Base-by-base conservation (phyloP, 2,329 filamentous ascomycete genomes). In the Trichoderma gracile region DNA sequence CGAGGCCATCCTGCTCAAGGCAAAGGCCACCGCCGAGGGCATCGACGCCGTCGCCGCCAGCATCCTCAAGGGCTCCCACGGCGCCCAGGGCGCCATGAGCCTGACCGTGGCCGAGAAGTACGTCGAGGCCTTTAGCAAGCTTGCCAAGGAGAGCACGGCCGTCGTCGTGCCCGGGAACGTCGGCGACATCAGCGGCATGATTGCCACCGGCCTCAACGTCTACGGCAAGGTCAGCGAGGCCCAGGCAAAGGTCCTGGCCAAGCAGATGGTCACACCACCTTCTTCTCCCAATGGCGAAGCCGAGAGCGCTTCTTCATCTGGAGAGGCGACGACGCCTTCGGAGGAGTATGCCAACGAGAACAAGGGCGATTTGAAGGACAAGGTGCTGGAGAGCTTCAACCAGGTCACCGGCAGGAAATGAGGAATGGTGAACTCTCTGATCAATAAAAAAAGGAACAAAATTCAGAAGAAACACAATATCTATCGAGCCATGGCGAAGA, bases 111-210 rank as follows among this genome's bases (percentile, higher is more conserved):
- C 95, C 0, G 95, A 99, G 84, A 97, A 97, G 79, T 99, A 99
- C 72, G 95, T 99, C 59, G 94, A 96, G 52, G 95, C 95, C 4
- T 99, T 98, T 73, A 89, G 86, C 70, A 92, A 93, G 74, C 82
- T 99, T 70, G 95, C 95, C 57, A 95, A 94, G 79, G 93, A 99
- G 81, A 92, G 95, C 71, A 99, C 95, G 3, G 91, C 93, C 5
- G 90, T 99, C 30, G 92, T 99, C 21, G 93, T 99, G 15, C 95
- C 95, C 0, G 95, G 95, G 12, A 98, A 99, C 73, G 92, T 99
- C 43, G 95, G 95, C 66, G 95, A 99, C 75, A 93, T 99, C 71
- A 90, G 92, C 62, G 88, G 92, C 70, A 97, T 99, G 93, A 98
- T 99, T 76, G 93, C 95, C 45, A 96, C 92, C 19, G 95, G 93